A percentile compares a stretch with the other conserved stretches of the same genome.
Conservation (phyloP, 805 yeast genomes). For the Suhomyces emberorum region DNA sequence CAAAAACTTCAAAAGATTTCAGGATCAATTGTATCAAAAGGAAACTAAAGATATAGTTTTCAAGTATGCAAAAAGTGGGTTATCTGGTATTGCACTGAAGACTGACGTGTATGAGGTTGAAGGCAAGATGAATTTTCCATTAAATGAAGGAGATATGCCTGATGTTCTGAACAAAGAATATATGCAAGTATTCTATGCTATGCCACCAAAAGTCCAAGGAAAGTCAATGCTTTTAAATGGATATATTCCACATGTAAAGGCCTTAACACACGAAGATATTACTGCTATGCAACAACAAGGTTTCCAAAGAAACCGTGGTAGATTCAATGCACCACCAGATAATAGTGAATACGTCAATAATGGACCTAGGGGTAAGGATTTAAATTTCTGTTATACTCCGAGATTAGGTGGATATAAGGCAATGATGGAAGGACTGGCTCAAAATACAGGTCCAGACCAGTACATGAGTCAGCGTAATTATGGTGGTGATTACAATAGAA, state of each 20-base stretch:
- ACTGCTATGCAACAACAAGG: slow-evolving; percentile 45
- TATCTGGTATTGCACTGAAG: slow-evolving; percentile 54
- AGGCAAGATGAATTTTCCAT: slow-evolving; percentile 41
- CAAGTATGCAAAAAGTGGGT: slow-evolving; percentile 48
- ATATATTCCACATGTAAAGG: slow-evolving; percentile 57
- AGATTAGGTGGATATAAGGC: slow-evolving; percentile 41
- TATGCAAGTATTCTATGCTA: slow-evolving; percentile 48
- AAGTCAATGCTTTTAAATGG: slow-evolving; percentile 88
- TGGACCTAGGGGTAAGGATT: slow-evolving; percentile 39
- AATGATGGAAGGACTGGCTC: slow-evolving; percentile 14
- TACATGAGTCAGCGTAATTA: slow-evolving; percentile 12
- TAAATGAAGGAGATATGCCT: slow-evolving; percentile 46
- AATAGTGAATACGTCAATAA: slow-evolving; percentile 35
- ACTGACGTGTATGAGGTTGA: slow-evolving; percentile 33
- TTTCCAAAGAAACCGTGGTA: slow-evolving; percentile 11
- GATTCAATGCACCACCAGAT: slow-evolving; percentile 30
- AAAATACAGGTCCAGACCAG: slow-evolving; percentile 8
- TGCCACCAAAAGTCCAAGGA: slow-evolving; percentile 59
- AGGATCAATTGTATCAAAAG: slow-evolving; percentile 31
- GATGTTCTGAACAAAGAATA: slow-evolving; percentile 40
- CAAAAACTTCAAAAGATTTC: slow-evolving; percentile 42
- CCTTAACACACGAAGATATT: slow-evolving; percentile 62
- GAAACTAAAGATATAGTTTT: slow-evolving; percentile 36
- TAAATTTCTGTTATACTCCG: slow-evolving; percentile 28
- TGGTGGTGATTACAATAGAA: slow-evolving; percentile 9